Conservation (phyloP, 768 basidiomycete genomes). For the Dentipellis fragilis region DNA sequence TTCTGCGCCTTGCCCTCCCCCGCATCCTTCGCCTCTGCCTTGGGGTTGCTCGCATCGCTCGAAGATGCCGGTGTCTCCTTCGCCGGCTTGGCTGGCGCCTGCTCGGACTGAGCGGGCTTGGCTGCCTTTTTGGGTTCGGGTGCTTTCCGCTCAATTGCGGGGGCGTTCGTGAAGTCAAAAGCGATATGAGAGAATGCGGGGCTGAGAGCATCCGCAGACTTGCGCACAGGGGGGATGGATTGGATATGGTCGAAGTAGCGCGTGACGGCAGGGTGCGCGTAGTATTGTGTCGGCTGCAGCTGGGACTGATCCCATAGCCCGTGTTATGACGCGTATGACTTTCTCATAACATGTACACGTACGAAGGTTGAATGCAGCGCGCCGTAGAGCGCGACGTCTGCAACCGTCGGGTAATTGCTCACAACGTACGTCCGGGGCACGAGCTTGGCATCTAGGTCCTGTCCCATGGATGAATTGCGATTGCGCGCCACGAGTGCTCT, state of each 20-base stretch:
- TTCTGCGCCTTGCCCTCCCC: conserved; percentile 11
- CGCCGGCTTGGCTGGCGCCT: conserved; percentile 19
- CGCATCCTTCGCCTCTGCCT: conserved; percentile 14
- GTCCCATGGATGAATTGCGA: background rate
- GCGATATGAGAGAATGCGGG: conserved; percentile 45
- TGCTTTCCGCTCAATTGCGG: conserved; percentile 60
- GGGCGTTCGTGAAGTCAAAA: conserved; percentile 71
- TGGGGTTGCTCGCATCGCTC: conserved; percentile 10
- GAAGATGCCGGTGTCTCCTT: conserved; percentile 34
- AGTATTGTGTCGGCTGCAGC: conserved; percentile 62
- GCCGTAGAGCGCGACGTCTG: conserved; percentile 87
- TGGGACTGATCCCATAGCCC: conserved; percentile 39
- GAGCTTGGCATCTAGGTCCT: conserved; percentile 70
- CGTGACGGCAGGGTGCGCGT: conserved; percentile 70
- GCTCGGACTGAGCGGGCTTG: conserved; percentile 22
- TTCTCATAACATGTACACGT: conserved; percentile 17
- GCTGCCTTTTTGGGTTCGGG: conserved; percentile 55
- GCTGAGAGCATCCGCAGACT: conserved; percentile 39
- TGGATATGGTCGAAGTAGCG: conserved; percentile 97
- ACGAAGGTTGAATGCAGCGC: conserved; percentile 80
- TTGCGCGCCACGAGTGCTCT: background rate
- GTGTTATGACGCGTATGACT: too few species aligned
- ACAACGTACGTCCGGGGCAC: conserved; percentile 78
- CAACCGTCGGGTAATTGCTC: conserved; percentile 74
- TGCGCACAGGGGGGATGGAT: conserved; percentile 49